A percentile compares a stretch with the other conserved stretches of the same genome.
These are phyloP conservation scores for Recurvomyces mirabilis DNA, from an alignment of 495 filamentous ascomycete species.

Conservation along the genomic window DNA sequence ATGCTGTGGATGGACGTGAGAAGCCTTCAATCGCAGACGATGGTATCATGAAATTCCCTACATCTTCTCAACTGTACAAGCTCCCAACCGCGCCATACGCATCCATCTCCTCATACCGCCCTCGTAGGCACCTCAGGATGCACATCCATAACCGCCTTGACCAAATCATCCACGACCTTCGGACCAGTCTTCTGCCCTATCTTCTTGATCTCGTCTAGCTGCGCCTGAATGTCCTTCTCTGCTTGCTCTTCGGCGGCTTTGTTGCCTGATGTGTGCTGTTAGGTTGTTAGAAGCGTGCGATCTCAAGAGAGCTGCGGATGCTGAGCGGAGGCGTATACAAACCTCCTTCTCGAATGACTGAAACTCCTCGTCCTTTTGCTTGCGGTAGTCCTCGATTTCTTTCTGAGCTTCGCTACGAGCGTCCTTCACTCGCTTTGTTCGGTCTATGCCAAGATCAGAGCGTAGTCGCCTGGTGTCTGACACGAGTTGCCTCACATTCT, in stretches of 20 bases:
- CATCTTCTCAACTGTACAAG: neutral
- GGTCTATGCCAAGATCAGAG: slow-evolving; percentile 45
- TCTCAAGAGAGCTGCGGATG: too few species aligned
- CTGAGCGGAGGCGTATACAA: slow-evolving; percentile 16
- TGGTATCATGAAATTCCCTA: too few species aligned
- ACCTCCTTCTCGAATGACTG: slow-evolving; percentile 92
- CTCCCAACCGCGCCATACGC: too few species aligned
- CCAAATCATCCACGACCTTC: slow-evolving; percentile 68
- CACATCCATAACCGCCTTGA: slow-evolving; percentile 67
- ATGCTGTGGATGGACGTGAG: too few species aligned
- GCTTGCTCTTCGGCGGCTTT: slow-evolving; percentile 80
- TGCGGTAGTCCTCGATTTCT: slow-evolving; percentile 90
- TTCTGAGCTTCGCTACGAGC: slow-evolving; percentile 92
- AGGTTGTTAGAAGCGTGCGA: neutral
- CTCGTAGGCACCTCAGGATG: slow-evolving; percentile 57
- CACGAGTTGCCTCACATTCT: slow-evolving; percentile 74
- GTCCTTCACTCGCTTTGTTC: slow-evolving; percentile 92
- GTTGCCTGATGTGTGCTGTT: slow-evolving; percentile 74
- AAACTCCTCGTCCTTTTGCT: slow-evolving; percentile 84
- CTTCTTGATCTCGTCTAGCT: slow-evolving; percentile 70
- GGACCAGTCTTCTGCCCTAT: slow-evolving; percentile 66
- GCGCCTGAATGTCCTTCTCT: slow-evolving; percentile 64
- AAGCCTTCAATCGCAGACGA: too few species aligned
- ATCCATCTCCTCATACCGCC: slow-evolving; percentile 3
- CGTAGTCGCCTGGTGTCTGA: neutral